Percentiles rank a stretch among this genome's conserved stretches.
phyloP scores from a whole-genome alignment of 176 grass and related monocot genomes.

The Paspalum vaginatum region DNA sequence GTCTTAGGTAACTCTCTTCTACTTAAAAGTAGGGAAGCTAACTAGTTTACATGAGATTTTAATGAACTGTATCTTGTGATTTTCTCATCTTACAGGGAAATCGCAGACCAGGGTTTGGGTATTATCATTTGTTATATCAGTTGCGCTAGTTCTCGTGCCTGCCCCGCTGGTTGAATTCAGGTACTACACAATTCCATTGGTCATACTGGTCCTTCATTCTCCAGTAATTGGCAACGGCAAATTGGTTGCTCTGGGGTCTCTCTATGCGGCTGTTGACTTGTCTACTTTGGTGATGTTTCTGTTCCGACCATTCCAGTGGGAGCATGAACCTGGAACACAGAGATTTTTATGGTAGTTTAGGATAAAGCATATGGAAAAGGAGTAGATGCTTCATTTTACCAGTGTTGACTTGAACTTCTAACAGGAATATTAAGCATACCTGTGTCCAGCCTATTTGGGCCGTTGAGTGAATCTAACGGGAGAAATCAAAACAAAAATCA shows the following conservation, averaged over 20 bases:
- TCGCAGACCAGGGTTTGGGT: slow-evolving; percentile 72
- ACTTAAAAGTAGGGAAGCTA: not conserved
- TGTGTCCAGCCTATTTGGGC: not conserved
- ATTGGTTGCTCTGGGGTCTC: slow-evolving; percentile 50
- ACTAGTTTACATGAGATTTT: slow-evolving; percentile 21
- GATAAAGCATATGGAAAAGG: not conserved
- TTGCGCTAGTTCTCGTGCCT: slow-evolving; percentile 73
- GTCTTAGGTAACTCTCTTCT: slow-evolving; percentile 59
- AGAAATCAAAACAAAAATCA: not conserved
- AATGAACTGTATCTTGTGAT: slow-evolving; percentile 22
- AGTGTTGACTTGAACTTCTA: not conserved
- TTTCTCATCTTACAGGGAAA: slow-evolving; percentile 53
- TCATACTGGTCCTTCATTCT: slow-evolving; percentile 76
- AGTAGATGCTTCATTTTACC: not conserved
- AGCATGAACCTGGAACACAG: slow-evolving; percentile 72
- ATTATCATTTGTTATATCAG: slow-evolving; percentile 66
- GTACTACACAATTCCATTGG: slow-evolving; percentile 93
- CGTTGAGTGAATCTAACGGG: not conserved
- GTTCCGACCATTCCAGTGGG: slow-evolving; percentile 81
- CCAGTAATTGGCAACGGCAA: slow-evolving; percentile 41
- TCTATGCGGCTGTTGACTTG: slow-evolving; percentile 63
- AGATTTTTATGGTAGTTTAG: slow-evolving; percentile 93
- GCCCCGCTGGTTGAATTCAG: slow-evolving; percentile 91
- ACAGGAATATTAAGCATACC: not conserved
- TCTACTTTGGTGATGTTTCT: slow-evolving; percentile 73